Base-by-base conservation (phyloP, 306 rosid species). In the Cicer yamashitae region DNA sequence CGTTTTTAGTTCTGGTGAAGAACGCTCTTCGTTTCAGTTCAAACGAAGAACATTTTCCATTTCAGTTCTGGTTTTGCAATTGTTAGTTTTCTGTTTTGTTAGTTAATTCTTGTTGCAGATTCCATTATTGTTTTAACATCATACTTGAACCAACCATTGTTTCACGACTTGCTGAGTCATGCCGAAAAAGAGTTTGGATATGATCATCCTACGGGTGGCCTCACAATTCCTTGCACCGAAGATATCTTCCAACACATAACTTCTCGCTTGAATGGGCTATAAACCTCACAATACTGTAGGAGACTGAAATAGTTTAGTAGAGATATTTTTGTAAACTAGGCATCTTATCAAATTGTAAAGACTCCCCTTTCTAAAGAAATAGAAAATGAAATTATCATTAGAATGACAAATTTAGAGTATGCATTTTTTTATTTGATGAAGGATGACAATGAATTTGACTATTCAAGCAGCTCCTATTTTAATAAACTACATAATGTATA, bases 121-220 rank as follows among this genome's bases (percentile, higher is more conserved):
- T 1, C 18, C 18, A 17, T 17, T 17, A 17, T 17, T 17, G 18
- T 17, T 17, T 17, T 17, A 17, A 17, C 18, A 15, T 75, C 81
- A 17, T 75, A 70, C 53, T 75, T 81, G 68, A 84, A 70, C 48
- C 73, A 77, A 38, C 73, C 81, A 14, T 10, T 62, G 5, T 85
- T 85, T 41, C 86, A 76, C 79, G 56, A 81, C 6, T 76, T 85
- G 50, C 12, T 85, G 38, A 50, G 66, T 69, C 67, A 61, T 52
- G 81, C 65, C 0, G 71, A 79, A 58, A 78, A 83, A 46, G 83
- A 78, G 46, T 74, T 83, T 17, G 84, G 87, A 62, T 75, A 74
- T 75, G 78, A 83, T 64, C 84, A 79, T 75, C 79, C 79, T 10
- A 79, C 47, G 79, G 84, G 84, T 1, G 81, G 81, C 30, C 80